Evolutionary conservation across 176 grass and related monocot species (phyloP), one percentile per base, ranked within the genome.

Genomic region (Metroxylon sagu): DNA sequence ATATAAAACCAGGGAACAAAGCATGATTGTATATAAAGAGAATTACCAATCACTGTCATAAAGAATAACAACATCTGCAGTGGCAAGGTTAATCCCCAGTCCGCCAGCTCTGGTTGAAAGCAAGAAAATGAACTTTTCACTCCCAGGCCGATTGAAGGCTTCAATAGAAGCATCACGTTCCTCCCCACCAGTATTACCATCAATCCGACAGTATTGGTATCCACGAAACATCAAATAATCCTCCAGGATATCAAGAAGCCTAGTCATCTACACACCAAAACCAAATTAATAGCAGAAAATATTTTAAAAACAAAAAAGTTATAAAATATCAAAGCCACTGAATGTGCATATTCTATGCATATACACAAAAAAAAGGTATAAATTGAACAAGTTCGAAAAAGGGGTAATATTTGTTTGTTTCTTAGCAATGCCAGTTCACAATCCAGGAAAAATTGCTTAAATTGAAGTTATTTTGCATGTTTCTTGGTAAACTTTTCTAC

Each of bases 131-230:
- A 97, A 97, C 79, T 97, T 97, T 77, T 97, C 87, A 56, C 93
- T 97, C 77, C 81, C 93, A 16, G 87, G 87, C 50, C 39, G 87
- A 54, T 97, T 91, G 53, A 88, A 97, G 29, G 80, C 66, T 48
- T 97, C 93, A 31, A 97, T 97, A 58, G 84, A 97, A 79, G 93
- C 93, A 78, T 97, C 93, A 68, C 93, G 93, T 52, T 97, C 93
- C 57, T 97, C 87, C 58, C 93, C 93, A 29, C 87, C 87, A 60
- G 93, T 97, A 74, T 91, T 97, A 53, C 93, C 93, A 91, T 97
- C 93, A 67, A 97, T 97, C 48, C 93, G 93, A 50, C 87, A 97
- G 78, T 88, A 97, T 26, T 70, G 68, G 70, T 97, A 97, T 6
- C 93, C 93, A 70, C 56, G 79, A 71, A 82, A 97, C 67, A 97